Evolutionary conservation across 805 yeast genomes (phyloP), one percentile per base, ranked within the genome.

Genomic region (Schwanniomyces occidentalis): DNA sequence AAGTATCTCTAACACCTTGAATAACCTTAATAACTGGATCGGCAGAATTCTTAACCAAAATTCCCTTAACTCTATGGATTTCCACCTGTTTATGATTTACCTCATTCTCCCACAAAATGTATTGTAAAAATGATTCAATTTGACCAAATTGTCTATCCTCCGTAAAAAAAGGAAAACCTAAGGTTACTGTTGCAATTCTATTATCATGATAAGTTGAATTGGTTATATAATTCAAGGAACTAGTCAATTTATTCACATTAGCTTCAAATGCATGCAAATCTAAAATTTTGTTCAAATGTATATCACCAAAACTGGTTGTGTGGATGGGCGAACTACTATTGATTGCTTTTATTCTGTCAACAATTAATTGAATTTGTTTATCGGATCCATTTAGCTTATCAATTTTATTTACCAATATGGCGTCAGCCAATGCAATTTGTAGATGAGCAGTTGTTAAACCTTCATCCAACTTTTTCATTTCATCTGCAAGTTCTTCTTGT

Each of bases 1-100:
- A 93, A 0, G 95, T 88, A 36, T 89, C 93, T 40, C 98, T 71
- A 0, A 93, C 99, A 8, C 95, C 98, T 56, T 93, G 99, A 8
- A 93, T 62, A 6, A 89, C 85, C 44, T 75, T 71, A 15, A 73
- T 78, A 6, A 55, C 58, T 0, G 45, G 46, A 9, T 41, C 41
- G 7, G 49, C 54, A 4, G 56, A 46, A n/a, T 56, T 48, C 19
- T 38, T 34, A 41, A 80, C 72, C 6, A 89, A 44, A 7, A 86
- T 57, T 1, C 96, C 98, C 54, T 93, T 93, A 2, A 84, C 65
- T 42, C 98, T 65, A 47, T 89, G 96, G 2, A 93, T 71, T 42
- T 88, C 96, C 3, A 77, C 71, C 1, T 51, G 49, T 19, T 59
- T 58, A 2, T 61, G 73, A 16, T 61, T 67, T 20, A 69, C 67